phyloP scores from a whole-genome alignment of 1,139 yeast genomes.

The Nadsonia starkeyi-henricii region DNA sequence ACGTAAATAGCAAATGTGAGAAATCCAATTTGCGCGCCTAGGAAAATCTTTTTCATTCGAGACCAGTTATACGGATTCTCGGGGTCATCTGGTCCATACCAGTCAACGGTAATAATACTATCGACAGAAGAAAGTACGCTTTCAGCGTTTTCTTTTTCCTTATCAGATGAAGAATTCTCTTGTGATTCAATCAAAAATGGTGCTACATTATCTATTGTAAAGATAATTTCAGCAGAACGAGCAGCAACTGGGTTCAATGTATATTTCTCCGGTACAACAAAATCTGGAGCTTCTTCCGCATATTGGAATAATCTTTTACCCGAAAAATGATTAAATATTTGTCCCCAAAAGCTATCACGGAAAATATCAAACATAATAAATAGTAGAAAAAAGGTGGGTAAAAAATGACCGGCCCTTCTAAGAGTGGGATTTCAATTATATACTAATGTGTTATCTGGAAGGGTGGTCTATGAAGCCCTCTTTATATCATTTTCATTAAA shows the following conservation, averaged over 20 bases:
- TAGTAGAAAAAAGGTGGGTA: no score
- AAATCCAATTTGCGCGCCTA: constrained; percentile 29
- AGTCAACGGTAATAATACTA: constrained; percentile 15
- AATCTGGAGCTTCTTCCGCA: constrained; percentile 1
- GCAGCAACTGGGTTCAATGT: neutral
- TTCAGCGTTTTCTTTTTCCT: no score
- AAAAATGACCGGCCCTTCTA: no score
- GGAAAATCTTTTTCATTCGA: constrained; percentile 24
- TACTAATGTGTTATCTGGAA: no score
- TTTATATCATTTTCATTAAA: no score
- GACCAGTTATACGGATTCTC: constrained; percentile 48
- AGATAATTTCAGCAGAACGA: neutral
- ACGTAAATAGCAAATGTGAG: constrained; percentile 41
- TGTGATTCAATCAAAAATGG: neutral
- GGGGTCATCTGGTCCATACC: constrained; percentile 40
- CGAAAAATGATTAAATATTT: constrained; percentile 1
- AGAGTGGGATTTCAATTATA: no score
- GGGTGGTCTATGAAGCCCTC: no score
- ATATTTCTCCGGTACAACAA: neutral
- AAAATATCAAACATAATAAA: neutral
- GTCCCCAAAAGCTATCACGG: constrained; percentile 2
- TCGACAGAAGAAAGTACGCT: no score
- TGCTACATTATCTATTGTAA: neutral
- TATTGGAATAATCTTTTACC: neutral
- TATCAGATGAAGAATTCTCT: neutral